These are phyloP conservation scores for Pistacia atlantica DNA, from an alignment of 345 rosid genomes.

Conservation along the genomic window DNA sequence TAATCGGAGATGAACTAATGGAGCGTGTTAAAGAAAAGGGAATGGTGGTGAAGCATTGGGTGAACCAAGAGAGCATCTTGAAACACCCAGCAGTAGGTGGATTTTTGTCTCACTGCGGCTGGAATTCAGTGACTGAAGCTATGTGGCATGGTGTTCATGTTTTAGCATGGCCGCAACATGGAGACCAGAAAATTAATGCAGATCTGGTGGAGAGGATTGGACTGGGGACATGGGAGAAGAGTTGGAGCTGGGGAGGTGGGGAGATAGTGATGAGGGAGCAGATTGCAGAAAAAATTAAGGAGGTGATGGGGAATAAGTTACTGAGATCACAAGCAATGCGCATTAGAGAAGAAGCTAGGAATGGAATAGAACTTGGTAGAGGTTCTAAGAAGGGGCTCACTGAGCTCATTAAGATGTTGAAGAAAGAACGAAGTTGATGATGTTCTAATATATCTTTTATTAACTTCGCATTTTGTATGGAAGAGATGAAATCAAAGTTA, in stretches of 20 bases:
- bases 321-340: conserved; percentile 14
- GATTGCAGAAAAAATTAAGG: conserved; percentile 16
- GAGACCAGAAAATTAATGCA: conserved; percentile 35
- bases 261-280: conserved; percentile 8
- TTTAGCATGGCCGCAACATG: conserved; percentile 34
- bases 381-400: conserved; percentile 11
- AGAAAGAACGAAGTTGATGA: neutral
- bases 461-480: neutral
- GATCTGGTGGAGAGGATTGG: conserved; percentile 27
- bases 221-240: conserved; percentile 26
- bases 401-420: conserved; percentile 15
- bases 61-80: conserved; percentile 24
- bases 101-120: conserved; percentile 36
- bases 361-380: neutral
- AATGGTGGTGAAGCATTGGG: conserved; percentile 24
- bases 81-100: conserved; percentile 23
- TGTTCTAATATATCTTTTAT: neutral
- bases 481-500: neutral
- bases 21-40: conserved; percentile 18
- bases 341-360: conserved; percentile 22
- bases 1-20: conserved; percentile 21
- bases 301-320: conserved; percentile 21
- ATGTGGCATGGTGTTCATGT: conserved; percentile 24
- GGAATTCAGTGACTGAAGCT: conserved; percentile 34
- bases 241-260: conserved; percentile 32